Evolutionary conservation across 2,329 filamentous ascomycete species (phyloP), one percentile per base, ranked within the genome.

Genomic region (Phaeophleospora eucalypticola): DNA sequence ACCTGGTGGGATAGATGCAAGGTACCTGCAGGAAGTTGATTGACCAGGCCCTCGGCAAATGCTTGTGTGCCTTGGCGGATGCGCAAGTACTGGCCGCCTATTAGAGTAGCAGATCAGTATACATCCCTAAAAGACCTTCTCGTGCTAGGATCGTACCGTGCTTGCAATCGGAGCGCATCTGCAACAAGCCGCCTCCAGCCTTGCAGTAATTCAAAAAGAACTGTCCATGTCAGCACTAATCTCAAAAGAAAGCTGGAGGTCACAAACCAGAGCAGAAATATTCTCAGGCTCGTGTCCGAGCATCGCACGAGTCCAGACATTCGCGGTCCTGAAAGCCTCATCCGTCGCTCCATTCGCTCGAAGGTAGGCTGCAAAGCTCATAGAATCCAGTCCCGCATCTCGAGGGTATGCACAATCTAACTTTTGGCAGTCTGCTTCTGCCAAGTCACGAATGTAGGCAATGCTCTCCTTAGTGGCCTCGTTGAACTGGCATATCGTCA

Each of bases 151-250:
- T n/a, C n/a, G n/a, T n/a, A n/a, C 77, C 78, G 36, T 69, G 56
- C 45, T 75, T 72, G 14, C 66, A 57, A 53, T 80, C 77, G 1
- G 76, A 78, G 0, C 74, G 66, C 69, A 80, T 76, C 32, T 71
- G 64, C 37, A 75, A 41, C 2, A 81, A 58, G 0, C 79, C 78
- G 2, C 71, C 71, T 2, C 74, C 74, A 15, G 67, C 70, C 52
- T 71, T 73, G 67, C 72, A 75, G 62, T 81, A 79, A 53, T 77
- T 68, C 16, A 81, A 63, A 54, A 81, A 78, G 57, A 65, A 42
- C 9, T 29, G 24, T 7, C 24, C 7, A 29, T 6, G 12, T 29
- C 12, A 29, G 24, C n/a, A n/a, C n/a, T n/a, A n/a, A n/a, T 29
- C 24, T 29, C 24, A 6, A 29, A 12, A 29, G 24, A 29, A n/a